Evolutionary conservation across 139 green algal genomes (phyloP).

Genomic region (Closterium sp.): DNA sequence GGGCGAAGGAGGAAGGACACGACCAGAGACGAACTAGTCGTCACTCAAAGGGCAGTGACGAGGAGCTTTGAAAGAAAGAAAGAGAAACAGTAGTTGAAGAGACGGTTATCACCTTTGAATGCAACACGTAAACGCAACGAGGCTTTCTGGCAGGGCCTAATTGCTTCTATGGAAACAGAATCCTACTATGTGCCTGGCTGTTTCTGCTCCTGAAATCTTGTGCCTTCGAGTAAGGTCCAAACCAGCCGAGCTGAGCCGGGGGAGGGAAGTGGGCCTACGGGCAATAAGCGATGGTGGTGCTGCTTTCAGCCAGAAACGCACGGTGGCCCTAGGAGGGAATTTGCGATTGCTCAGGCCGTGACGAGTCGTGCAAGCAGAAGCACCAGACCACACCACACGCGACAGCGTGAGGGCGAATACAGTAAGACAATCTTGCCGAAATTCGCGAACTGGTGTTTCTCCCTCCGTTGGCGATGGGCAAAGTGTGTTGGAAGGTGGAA

Average conservation of each 20-base stretch:
- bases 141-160: background rate
- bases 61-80: background rate
- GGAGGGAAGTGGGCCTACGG: background rate
- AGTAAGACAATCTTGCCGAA: background rate
- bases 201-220: background rate
- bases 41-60: background rate
- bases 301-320: background rate
- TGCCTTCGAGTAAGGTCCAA: background rate
- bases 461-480: background rate
- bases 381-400: background rate
- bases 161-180: background rate
- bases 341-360: background rate
- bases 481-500: background rate
- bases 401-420: background rate
- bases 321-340: background rate
- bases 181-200: background rate
- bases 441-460: background rate
- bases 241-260: background rate
- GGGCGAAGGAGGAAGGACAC: background rate
- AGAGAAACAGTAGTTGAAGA: background rate
- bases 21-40: too few relatives aligned
- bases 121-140: background rate
- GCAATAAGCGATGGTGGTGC: background rate
- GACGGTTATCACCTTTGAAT: too few relatives aligned
- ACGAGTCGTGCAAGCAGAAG: background rate